Evolutionary conservation across 352 stramenopile species (phyloP).

Genomic region (Globisporangium iwayamae): DNA sequence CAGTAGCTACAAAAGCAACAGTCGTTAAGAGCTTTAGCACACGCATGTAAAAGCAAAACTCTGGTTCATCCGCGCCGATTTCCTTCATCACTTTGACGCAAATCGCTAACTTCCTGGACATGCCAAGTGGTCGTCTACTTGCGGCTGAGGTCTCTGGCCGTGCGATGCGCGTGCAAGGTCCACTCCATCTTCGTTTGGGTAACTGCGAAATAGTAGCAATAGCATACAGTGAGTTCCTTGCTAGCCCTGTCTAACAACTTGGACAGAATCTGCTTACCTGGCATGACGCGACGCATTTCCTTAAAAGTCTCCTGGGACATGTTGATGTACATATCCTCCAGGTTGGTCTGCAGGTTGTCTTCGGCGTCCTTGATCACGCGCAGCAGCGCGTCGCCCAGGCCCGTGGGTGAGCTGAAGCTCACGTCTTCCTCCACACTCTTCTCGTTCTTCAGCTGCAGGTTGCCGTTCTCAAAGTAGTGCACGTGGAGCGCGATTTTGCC

Average conservation of each 20-base stretch:
- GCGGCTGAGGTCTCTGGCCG: constrained; percentile 63
- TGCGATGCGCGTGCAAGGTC: constrained; percentile 81
- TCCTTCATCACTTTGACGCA: constrained; percentile 3
- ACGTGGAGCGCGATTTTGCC: constrained; percentile 83
- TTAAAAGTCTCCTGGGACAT: constrained; percentile 94
- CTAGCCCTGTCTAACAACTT: neutral
- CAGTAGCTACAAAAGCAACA: neutral
- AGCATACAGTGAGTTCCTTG: constrained; percentile 1
- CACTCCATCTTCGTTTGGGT: constrained; percentile 89
- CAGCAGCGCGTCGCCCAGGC: constrained; percentile 62
- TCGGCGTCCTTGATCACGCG: constrained; percentile 78
- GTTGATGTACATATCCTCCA: constrained; percentile 94
- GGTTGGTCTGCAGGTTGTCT: constrained; percentile 81
- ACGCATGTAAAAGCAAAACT: neutral
- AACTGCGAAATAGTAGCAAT: constrained; percentile 29
- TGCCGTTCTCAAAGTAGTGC: constrained; percentile 97
- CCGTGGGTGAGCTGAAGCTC: constrained; percentile 30
- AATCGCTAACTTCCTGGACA: neutral
- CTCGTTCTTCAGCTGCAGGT: constrained; percentile 88
- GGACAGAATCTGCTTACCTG: constrained; percentile 32
- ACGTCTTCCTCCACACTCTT: constrained; percentile 70
- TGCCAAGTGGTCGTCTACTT: constrained; percentile 31
- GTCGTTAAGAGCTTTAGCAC: neutral
- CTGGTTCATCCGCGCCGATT: constrained; percentile 4
- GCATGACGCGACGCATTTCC: constrained; percentile 94